Conservation (phyloP, 805 yeast genomes). For the Kodamaea jinghongensis region DNA sequence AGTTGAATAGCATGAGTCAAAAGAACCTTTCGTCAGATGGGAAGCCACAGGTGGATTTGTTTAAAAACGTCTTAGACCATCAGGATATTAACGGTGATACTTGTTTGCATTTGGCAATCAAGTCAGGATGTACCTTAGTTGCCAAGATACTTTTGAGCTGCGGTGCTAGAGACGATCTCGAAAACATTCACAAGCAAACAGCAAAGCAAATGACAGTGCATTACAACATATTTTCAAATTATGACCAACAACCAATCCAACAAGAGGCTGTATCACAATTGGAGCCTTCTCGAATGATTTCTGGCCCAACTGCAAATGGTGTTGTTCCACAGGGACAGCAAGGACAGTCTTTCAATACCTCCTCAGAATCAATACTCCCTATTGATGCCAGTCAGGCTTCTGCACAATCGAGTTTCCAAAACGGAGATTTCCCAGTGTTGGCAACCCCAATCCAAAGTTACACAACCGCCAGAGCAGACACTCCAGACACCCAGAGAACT, state of each 20-base stretch:
- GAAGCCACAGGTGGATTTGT: slow-evolving; percentile 49
- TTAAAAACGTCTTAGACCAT: slow-evolving; percentile 64
- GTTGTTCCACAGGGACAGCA: slow-evolving; percentile 2
- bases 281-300: slow-evolving; percentile 10
- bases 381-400: background rate
- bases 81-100: slow-evolving; percentile 85
- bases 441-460: slow-evolving; percentile 33
- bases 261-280: slow-evolving; percentile 3
- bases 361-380: background rate
- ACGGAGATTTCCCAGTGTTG: slow-evolving; percentile 10
- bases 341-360: background rate
- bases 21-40: slow-evolving; percentile 30
- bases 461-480: slow-evolving; percentile 22
- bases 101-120: slow-evolving; percentile 74
- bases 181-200: slow-evolving; percentile 43
- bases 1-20: slow-evolving; percentile 50
- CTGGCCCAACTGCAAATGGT: background rate
- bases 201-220: slow-evolving; percentile 41
- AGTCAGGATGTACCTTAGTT: slow-evolving; percentile 64
- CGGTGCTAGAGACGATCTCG: slow-evolving; percentile 67
- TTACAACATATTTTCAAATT: slow-evolving; percentile 28
- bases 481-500: slow-evolving; percentile 47
- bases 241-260: slow-evolving; percentile 2
- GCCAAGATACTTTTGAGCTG: slow-evolving; percentile 79
- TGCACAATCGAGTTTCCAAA: slow-evolving; percentile 1